phyloP scores from a whole-genome alignment of 1,139 yeast species.

The Saccharomyces hybrid region DNA sequence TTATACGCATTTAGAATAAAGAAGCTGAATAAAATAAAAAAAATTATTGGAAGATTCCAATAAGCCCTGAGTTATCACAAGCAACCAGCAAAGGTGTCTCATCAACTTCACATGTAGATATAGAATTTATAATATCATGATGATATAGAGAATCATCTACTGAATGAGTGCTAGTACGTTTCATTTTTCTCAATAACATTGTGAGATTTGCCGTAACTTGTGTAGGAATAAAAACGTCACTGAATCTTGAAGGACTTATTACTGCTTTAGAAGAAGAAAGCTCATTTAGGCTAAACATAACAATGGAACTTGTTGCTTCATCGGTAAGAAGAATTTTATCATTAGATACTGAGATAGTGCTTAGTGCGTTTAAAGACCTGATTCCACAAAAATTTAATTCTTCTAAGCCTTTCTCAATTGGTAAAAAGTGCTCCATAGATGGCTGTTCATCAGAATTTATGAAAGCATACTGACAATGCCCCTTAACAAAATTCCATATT shows the following conservation, averaged over 20 bases:
- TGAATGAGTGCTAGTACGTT: conserved; percentile 1
- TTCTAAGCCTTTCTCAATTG: conserved; percentile 13
- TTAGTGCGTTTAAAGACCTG: background rate
- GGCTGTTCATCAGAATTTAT: conserved; percentile 32
- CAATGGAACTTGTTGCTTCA: conserved; percentile 11
- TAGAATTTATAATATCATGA: conserved; percentile 18
- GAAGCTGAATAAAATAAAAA: conserved; percentile 2
- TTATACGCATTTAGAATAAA: background rate
- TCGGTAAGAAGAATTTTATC: conserved; percentile 15
- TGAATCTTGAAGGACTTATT: conserved; percentile 5
- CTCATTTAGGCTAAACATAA: conserved; percentile 14
- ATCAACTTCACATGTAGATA: conserved; percentile 3
- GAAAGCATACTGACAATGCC: conserved; percentile 54
- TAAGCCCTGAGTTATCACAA: conserved; percentile 21
- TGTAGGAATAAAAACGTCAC: conserved; percentile 7
- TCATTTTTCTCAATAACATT: conserved; percentile 5
- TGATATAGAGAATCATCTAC: conserved; percentile 3
- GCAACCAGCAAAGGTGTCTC: conserved; percentile 12
- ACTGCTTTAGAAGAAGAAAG: conserved; percentile 10
- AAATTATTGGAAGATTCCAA: conserved; percentile 9
- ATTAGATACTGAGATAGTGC: conserved; percentile 6
- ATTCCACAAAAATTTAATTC: conserved; percentile 3
- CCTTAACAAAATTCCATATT: conserved; percentile 68
- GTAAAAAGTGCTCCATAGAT: conserved; percentile 10
- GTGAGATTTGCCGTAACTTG: conserved; percentile 18